Conservation (phyloP, 2,329 filamentous ascomycete genomes). For the Penicillium sp. region DNA sequence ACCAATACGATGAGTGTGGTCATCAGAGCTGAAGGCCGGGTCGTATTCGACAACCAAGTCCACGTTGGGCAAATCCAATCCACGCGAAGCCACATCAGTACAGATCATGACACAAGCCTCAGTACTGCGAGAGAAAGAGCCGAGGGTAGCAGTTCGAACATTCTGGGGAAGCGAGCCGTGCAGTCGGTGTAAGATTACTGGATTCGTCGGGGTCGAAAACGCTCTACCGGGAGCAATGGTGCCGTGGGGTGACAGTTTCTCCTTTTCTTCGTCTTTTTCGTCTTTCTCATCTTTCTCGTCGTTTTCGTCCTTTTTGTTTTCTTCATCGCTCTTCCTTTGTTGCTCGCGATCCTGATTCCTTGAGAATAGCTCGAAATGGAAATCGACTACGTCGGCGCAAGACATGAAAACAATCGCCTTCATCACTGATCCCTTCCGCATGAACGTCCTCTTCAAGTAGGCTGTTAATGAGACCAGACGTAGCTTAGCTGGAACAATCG, state of each 20-base stretch:
- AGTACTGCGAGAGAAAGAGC: slow-evolving; percentile 70
- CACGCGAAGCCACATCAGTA: slow-evolving; percentile 92
- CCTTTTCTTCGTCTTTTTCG: slow-evolving; percentile 22
- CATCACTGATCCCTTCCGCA: slow-evolving; percentile 85
- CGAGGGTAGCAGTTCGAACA: slow-evolving; percentile 80
- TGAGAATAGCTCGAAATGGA: slow-evolving; percentile 83
- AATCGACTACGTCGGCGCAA: slow-evolving; percentile 94
- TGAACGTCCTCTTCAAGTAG: slow-evolving; percentile 81
- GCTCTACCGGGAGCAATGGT: slow-evolving; percentile 61
- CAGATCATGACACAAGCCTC: slow-evolving; percentile 82
- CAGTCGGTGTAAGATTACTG: slow-evolving; percentile 77
- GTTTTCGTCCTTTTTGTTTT: slow-evolving; percentile 15
- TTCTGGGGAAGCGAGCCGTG: slow-evolving; percentile 90
- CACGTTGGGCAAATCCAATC: slow-evolving; percentile 90
- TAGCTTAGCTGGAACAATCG: slow-evolving; percentile 83
- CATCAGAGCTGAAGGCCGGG: slow-evolving; percentile 86
- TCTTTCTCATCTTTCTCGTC: slow-evolving; percentile 17
- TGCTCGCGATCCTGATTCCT: slow-evolving; percentile 31
- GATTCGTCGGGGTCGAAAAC: slow-evolving; percentile 72
- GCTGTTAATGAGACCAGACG: slow-evolving; percentile 84
- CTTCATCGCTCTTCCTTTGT: slow-evolving; percentile 23
- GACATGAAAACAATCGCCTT: slow-evolving; percentile 97
- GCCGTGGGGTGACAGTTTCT: slow-evolving; percentile 35
- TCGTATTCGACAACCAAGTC: slow-evolving; percentile 96
- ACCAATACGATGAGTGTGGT: slow-evolving; percentile 92